A percentile compares a stretch with the other conserved stretches of the same genome.
These are phyloP conservation scores for Candida insectorum DNA, from an alignment of 805 yeast species.

Conservation along the genomic window DNA sequence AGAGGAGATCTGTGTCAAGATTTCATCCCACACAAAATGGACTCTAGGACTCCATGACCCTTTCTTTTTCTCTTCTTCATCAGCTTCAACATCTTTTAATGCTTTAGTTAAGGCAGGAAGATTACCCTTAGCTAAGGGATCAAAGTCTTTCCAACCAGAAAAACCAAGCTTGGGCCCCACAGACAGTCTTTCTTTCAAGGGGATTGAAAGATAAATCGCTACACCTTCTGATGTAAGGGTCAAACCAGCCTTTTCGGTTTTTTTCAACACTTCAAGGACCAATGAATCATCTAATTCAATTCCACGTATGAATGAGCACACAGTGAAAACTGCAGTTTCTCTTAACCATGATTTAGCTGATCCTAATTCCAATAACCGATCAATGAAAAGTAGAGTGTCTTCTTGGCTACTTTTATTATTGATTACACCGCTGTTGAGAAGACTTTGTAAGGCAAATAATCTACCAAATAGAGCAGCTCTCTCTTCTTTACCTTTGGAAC, in stretches of 20 bases:
- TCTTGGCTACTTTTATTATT: constrained; percentile 15
- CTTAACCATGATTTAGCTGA: constrained; percentile 76
- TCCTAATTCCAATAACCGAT: constrained; percentile 54
- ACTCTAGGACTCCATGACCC: constrained; percentile 73
- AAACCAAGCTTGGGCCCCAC: constrained; percentile 14
- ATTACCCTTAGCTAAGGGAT: constrained; percentile 75
- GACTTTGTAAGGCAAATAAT: constrained; percentile 77
- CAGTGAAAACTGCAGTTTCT: constrained; percentile 73
- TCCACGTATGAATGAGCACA: constrained; percentile 46
- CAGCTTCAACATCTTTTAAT: constrained; percentile 52
- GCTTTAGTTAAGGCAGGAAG: constrained; percentile 58
- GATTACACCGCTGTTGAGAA: constrained; percentile 47
- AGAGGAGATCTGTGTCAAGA: constrained; percentile 44
- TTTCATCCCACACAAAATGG: constrained; percentile 71
- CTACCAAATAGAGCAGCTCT: constrained; percentile 78
- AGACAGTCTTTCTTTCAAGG: constrained; percentile 20
- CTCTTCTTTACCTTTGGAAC: constrained; percentile 74
- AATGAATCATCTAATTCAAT: constrained; percentile 15
- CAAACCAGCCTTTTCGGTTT: constrained; percentile 51
- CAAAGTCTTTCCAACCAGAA: constrained; percentile 58
- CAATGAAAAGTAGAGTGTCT: constrained; percentile 33
- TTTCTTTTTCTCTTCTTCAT: constrained; percentile 38
- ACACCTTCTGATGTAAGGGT: constrained; percentile 76
- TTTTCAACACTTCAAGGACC: constrained; percentile 19
- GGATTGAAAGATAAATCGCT: constrained; percentile 61